Evolutionary conservation across 1,284 basidiomycete genomes (phyloP).

Genomic region (Earliella scabrosa): DNA sequence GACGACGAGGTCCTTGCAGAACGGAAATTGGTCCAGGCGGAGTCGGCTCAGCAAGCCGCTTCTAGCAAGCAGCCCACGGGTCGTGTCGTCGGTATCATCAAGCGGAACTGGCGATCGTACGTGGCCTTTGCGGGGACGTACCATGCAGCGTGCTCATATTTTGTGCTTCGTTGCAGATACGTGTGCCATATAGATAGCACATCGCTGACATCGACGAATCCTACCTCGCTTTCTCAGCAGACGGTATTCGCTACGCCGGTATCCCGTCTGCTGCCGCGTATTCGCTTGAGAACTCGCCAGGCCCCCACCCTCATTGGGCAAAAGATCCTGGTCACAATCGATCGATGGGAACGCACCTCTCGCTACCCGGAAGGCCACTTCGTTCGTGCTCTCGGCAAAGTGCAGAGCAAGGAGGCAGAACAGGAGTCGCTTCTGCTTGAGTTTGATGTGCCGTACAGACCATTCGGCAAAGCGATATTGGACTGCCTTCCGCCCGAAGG

Average conservation of each 20-base stretch:
- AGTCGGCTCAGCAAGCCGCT: conserved; percentile 42
- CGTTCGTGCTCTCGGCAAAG: conserved; percentile 89
- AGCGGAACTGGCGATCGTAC: conserved; percentile 94
- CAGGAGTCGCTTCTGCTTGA: conserved; percentile 94
- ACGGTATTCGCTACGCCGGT: conserved; percentile 96
- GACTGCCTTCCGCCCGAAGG: conserved; percentile 92
- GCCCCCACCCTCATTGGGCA: conserved; percentile 88
- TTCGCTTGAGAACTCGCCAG: conserved; percentile 94
- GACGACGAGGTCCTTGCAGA: conserved; percentile 57
- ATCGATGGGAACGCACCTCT: conserved; percentile 87
- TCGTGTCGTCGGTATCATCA: conserved; percentile 89
- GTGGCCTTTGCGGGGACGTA: conserved; percentile 33
- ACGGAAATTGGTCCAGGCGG: conserved; percentile 47
- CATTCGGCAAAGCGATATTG: conserved; percentile 94
- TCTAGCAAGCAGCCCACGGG: conserved; percentile 88
- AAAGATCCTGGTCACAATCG: conserved; percentile 96
- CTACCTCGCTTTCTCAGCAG: conserved; percentile 86
- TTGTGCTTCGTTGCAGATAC: conserved; percentile 54
- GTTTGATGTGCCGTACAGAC: conserved; percentile 95
- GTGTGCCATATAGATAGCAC: conserved; percentile 96
- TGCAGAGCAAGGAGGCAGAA: conserved; percentile 95
- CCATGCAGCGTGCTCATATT: conserved; percentile 10
- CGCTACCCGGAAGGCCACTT: conserved; percentile 98
- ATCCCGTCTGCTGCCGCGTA: conserved; percentile 90
- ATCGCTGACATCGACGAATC: conserved; percentile 80